Base-by-base conservation (phyloP, 805 yeast species). In the Deakozyma indianensis region DNA sequence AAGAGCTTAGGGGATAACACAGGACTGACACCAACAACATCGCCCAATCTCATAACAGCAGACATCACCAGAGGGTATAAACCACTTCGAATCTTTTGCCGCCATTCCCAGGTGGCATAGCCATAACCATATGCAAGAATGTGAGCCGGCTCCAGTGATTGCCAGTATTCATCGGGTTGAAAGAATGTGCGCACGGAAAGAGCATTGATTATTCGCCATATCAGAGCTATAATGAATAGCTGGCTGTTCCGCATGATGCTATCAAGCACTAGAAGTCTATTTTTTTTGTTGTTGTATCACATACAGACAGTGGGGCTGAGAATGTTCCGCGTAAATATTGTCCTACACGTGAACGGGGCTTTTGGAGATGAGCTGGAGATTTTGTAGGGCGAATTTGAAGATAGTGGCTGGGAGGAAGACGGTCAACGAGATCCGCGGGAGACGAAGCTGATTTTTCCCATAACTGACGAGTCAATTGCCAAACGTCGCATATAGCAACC, bases 101-200 rank as follows among this genome's bases (percentile, higher is more conserved):
- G 59, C 98, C 98, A 92, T 62, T 92, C 99, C 99, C 99, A 92
- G 0, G 97, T 86, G 29, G 77, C 58, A 53, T 76, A 75, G 0
- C 98, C 98, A 50, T 79, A 80, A 1, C 92, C 88, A 59, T 70
- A 86, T 0, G 81, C 80, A 29, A 70, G 64, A 3, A 56, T 47
- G 60, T 87, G 95, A 0, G 97, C 98, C 0, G 96, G 95, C 56
- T 92, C 98, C 44, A 92, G 64, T 0, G 88, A 70, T 62, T 92
- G 99, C 78, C 80, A 92, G 63, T 71, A 92, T 62, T 92, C 99
- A 61, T 92, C 99, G 0, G 98, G 90, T 60, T 92, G 99, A 64
- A 92, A 92, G 58, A 77, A 92, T 0, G 97, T 86, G 46, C 58
- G 58, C 3, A 76, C 73, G 1, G 78, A 59, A 22, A 83, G 56